Percentiles rank a stretch among this genome's conserved stretches.
Conservation (phyloP, 2,329 filamentous ascomycete genomes). For the Pyrenochaeta sp. region DNA sequence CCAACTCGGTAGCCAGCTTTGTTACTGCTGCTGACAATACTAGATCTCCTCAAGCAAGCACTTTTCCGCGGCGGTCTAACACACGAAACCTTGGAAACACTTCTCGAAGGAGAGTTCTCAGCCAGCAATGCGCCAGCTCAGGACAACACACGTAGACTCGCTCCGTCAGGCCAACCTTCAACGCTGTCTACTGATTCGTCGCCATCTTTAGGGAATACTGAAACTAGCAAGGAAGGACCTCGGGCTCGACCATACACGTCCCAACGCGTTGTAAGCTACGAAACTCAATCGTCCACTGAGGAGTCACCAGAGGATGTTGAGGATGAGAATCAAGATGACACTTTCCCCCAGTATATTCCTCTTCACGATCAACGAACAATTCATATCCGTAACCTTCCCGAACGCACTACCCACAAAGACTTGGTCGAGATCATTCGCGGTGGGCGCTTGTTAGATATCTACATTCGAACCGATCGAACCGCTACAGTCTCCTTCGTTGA, state of each 20-base stretch:
- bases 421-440: constrained; percentile 71
- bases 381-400: constrained; percentile 67
- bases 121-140: constrained; percentile 19
- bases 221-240: constrained; percentile 22
- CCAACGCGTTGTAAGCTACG: constrained; percentile 25
- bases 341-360: constrained; percentile 20
- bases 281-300: constrained; percentile 23
- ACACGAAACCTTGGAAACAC: constrained; percentile 57
- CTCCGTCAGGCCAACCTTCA: too few species aligned
- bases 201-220: constrained; percentile 28
- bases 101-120: constrained; percentile 45
- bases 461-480: constrained; percentile 66
- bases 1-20: too few species aligned
- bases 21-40: constrained; percentile 9
- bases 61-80: constrained; percentile 61
- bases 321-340: constrained; percentile 6
- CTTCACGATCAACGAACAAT: constrained; percentile 63
- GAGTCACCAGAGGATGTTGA: constrained; percentile 26
- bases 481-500: constrained; percentile 76
- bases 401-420: constrained; percentile 69
- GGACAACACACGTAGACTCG: too few species aligned
- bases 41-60: constrained; percentile 56
- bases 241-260: constrained; percentile 16
- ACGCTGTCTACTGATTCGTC: too few species aligned
- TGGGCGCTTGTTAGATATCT: constrained; percentile 74